Conservation (phyloP, 2,329 filamentous ascomycete species). For the Colletotrichum sojae region DNA sequence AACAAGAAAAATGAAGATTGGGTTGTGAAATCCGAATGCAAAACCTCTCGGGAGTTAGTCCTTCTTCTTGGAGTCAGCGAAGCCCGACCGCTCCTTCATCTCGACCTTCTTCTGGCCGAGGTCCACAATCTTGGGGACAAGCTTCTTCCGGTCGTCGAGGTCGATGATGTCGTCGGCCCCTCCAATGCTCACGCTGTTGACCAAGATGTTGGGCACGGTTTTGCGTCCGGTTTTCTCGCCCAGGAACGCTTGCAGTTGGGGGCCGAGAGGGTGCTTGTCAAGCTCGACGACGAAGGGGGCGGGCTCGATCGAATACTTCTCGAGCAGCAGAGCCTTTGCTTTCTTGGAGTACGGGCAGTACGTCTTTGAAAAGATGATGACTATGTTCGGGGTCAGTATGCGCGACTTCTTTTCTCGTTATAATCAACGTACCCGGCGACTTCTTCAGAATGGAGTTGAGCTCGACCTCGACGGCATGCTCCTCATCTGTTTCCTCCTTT, state of each 20-base stretch:
- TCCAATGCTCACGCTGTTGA: conserved; percentile 90
- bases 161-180: conserved; percentile 88
- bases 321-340: conserved; percentile 87
- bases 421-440: conserved; percentile 76
- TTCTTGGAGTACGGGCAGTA: conserved; percentile 90
- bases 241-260: conserved; percentile 79
- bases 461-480: conserved; percentile 77
- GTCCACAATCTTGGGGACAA: conserved; percentile 79
- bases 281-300: conserved; percentile 91
- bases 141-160: conserved; percentile 75
- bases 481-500: conserved; percentile 68
- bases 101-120: conserved; percentile 78
- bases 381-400: conserved; percentile 58
- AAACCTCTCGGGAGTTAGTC: conserved; percentile 23
- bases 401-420: conserved; percentile 7
- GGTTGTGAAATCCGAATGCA: conserved; percentile 3
- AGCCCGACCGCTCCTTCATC: conserved; percentile 61
- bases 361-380: conserved; percentile 96
- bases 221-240: conserved; percentile 80
- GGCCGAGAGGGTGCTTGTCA: conserved; percentile 83
- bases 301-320: conserved; percentile 87
- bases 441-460: conserved; percentile 86
- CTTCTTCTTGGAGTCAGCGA: conserved; percentile 43
- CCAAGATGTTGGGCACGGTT: conserved; percentile 93
- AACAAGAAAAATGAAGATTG: neutral